Conservation (phyloP, 805 yeast species). For the Saturnispora quitensis region DNA sequence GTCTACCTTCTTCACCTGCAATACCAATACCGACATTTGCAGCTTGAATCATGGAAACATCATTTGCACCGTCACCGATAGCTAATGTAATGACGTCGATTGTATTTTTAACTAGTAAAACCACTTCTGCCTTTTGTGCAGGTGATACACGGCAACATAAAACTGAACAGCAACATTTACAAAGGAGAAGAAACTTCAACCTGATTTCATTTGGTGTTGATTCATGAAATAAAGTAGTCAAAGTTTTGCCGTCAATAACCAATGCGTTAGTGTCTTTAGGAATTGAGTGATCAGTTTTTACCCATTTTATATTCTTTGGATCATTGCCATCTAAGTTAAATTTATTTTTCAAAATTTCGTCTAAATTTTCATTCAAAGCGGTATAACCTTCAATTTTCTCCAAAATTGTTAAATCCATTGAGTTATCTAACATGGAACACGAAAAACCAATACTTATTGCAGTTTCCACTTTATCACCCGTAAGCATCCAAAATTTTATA, state of each 20-base stretch:
- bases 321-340: slow-evolving; percentile 5
- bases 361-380: slow-evolving; percentile 13
- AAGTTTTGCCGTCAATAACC: slow-evolving; percentile 63
- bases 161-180: slow-evolving; percentile 73
- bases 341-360: slow-evolving; percentile 16
- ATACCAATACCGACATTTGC: slow-evolving; percentile 82
- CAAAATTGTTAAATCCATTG: slow-evolving; percentile 63
- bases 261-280: slow-evolving; percentile 52
- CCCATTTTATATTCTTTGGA: slow-evolving; percentile 36
- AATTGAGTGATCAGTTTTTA: slow-evolving; percentile 54
- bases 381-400: slow-evolving; percentile 22
- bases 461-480: slow-evolving; percentile 78
- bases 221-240: slow-evolving; percentile 26
- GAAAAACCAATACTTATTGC: slow-evolving; percentile 79
- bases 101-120: slow-evolving; percentile 51
- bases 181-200: slow-evolving; percentile 54
- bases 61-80: slow-evolving; percentile 82
- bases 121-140: slow-evolving; percentile 72
- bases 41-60: slow-evolving; percentile 81
- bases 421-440: slow-evolving; percentile 58
- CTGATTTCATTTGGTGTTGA: slow-evolving; percentile 22
- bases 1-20: slow-evolving; percentile 82
- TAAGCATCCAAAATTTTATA: slow-evolving; percentile 72
- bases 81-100: slow-evolving; percentile 71
- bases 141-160: slow-evolving; percentile 81